phyloP scores from a whole-genome alignment of 2,329 filamentous ascomycete species.

The Teratosphaeria epicoccoides region DNA sequence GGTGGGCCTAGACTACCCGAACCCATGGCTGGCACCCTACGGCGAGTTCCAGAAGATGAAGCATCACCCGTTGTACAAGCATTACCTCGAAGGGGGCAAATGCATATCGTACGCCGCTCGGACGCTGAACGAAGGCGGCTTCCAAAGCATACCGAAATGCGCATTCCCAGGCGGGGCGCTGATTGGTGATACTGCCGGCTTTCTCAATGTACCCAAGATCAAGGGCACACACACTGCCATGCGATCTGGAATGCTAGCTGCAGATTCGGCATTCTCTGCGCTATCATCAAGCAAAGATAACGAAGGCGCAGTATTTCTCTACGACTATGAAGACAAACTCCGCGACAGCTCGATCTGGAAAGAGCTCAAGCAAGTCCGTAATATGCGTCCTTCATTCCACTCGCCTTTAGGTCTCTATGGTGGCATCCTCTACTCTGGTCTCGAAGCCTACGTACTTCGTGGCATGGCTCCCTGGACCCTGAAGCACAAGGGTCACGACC shows the following conservation, averaged over 20 bases:
- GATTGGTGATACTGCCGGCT: conserved; percentile 91
- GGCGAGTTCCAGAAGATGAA: conserved; percentile 98
- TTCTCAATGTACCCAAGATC: conserved; percentile 95
- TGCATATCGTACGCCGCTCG: conserved; percentile 94
- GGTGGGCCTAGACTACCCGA: conserved; percentile 86
- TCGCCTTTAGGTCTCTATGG: conserved; percentile 77
- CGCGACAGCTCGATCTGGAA: conserved; percentile 84
- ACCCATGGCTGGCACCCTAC: conserved; percentile 93
- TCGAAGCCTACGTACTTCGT: conserved; percentile 80
- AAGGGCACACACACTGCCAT: conserved; percentile 98
- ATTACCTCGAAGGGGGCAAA: conserved; percentile 86
- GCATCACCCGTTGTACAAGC: conserved; percentile 82
- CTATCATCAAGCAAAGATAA: conserved; percentile 43
- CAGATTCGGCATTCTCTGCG: conserved; percentile 77
- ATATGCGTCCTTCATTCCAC: conserved; percentile 95
- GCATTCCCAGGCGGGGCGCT: conserved; percentile 92
- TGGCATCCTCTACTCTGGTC: conserved; percentile 80
- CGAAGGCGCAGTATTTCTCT: conserved; percentile 73
- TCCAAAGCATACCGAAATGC: conserved; percentile 94
- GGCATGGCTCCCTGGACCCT: conserved; percentile 87
- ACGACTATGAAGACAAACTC: conserved; percentile 83
- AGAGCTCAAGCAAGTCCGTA: conserved; percentile 87
- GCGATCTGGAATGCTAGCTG: conserved; percentile 93
- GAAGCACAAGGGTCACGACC: conserved; percentile 69
- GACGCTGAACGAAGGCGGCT: conserved; percentile 85